Percentiles rank a stretch among this genome's conserved stretches.
phyloP scores from a whole-genome alignment of 2,329 filamentous ascomycete species.

The Xylaria multiplex region DNA sequence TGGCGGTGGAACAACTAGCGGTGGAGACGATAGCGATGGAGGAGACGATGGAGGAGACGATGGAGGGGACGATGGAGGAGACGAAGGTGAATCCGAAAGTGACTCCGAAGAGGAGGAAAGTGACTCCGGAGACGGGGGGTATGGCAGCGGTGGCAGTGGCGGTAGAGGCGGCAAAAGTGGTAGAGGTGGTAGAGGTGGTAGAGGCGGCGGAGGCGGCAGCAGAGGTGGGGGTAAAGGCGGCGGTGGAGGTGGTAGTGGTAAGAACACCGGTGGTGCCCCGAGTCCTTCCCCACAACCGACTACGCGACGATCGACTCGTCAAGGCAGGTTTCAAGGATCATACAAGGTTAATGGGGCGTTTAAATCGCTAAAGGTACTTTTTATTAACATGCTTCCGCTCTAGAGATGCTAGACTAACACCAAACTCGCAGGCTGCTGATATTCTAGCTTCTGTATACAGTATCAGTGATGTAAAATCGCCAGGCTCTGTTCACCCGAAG shows the following conservation, averaged over 20 bases:
- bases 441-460: neutral
- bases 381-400: neutral
- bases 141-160: neutral
- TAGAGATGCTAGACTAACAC: neutral
- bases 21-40: neutral
- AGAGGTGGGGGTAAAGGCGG: neutral
- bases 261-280: too few relatives aligned
- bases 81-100: too few relatives aligned
- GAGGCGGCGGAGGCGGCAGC: neutral
- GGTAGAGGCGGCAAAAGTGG: neutral
- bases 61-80: too few relatives aligned
- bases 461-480: too few relatives aligned
- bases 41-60: too few relatives aligned
- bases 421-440: neutral
- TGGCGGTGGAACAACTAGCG: neutral
- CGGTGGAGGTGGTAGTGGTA: neutral
- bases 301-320: neutral
- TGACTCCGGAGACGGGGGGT: too few relatives aligned
- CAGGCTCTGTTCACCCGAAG: too few relatives aligned
- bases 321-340: neutral
- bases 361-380: neutral
- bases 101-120: too few relatives aligned
- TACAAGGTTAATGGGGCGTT: too few relatives aligned
- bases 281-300: neutral
- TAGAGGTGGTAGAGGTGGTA: neutral